Percentiles rank a stretch among this genome's conserved stretches.
phyloP scores from a whole-genome alignment of 306 rosid species.

The Gleditsia sinensis region DNA sequence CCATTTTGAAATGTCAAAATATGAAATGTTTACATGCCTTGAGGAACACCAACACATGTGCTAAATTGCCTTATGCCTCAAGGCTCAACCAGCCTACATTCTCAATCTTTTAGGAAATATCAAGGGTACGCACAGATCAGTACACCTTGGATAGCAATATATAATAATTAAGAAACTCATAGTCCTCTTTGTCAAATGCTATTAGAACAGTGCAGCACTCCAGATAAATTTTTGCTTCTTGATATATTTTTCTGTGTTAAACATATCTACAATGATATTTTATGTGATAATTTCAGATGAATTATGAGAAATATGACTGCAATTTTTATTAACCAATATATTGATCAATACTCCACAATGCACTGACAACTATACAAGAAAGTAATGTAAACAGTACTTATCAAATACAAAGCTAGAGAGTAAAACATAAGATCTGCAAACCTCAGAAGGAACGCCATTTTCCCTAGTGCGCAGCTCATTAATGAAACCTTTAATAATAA shows the following conservation, averaged over 20 bases:
- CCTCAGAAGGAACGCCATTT: slow-evolving; percentile 69
- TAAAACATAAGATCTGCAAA: not conserved
- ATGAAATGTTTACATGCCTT: not conserved
- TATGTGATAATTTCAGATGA: not conserved
- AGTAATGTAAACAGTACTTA: not conserved
- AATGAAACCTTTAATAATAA: slow-evolving; percentile 53
- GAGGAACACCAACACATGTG: not conserved
- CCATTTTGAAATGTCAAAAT: not conserved
- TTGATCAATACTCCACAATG: not conserved
- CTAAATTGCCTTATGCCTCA: not conserved
- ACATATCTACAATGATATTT: not conserved
- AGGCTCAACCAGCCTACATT: not conserved
- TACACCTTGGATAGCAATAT: not conserved
- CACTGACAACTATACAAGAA: not conserved
- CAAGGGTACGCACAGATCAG: not conserved
- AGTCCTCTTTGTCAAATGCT: not conserved
- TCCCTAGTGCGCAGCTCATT: slow-evolving; percentile 53
- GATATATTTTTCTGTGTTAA: not conserved
- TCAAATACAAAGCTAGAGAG: not conserved
- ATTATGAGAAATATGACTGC: not conserved
- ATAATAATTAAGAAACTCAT: not conserved
- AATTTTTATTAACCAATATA: no score
- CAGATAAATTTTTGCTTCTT: not conserved
- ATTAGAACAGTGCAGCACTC: not conserved
- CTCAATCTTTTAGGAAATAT: not conserved